phyloP scores from a whole-genome alignment of 495 filamentous ascomycete species.

The Xanthoparmelia taractica region DNA sequence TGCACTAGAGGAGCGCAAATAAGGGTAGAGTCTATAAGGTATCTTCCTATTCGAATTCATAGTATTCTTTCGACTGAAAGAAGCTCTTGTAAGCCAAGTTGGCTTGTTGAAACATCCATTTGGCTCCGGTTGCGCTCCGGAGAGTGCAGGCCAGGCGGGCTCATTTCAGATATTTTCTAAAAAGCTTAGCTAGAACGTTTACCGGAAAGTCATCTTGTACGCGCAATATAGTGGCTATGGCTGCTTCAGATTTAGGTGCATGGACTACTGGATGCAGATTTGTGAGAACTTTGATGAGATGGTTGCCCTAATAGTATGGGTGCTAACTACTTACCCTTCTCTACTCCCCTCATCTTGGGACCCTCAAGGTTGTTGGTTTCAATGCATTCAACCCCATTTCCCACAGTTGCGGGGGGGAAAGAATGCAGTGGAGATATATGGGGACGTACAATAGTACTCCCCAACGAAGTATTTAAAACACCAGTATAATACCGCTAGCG shows the following conservation, averaged over 20 bases:
- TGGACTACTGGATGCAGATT: not conserved
- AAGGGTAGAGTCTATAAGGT: too few species aligned
- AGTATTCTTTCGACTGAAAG: too few species aligned
- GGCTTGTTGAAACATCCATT: constrained; percentile 1
- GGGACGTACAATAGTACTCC: not conserved
- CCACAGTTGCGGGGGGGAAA: too few species aligned
- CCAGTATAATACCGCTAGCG: not conserved
- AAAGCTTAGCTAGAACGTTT: not conserved
- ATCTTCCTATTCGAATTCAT: too few species aligned
- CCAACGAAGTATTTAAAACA: too few species aligned
- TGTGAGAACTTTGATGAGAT: not conserved
- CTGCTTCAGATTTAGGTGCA: not conserved
- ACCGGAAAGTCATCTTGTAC: not conserved
- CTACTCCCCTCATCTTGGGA: not conserved
- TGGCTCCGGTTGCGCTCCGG: not conserved
- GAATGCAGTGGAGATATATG: too few species aligned
- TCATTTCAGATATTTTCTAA: not conserved
- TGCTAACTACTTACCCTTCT: not conserved
- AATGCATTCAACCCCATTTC: not conserved
- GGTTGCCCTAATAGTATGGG: not conserved
- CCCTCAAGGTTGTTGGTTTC: not conserved
- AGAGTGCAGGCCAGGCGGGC: not conserved
- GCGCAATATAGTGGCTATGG: not conserved
- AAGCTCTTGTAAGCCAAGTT: too few species aligned
- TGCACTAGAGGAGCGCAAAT: too few species aligned